Conservation (phyloP, 2,329 filamentous ascomycete species). For the Lecanosticta acicola region DNA sequence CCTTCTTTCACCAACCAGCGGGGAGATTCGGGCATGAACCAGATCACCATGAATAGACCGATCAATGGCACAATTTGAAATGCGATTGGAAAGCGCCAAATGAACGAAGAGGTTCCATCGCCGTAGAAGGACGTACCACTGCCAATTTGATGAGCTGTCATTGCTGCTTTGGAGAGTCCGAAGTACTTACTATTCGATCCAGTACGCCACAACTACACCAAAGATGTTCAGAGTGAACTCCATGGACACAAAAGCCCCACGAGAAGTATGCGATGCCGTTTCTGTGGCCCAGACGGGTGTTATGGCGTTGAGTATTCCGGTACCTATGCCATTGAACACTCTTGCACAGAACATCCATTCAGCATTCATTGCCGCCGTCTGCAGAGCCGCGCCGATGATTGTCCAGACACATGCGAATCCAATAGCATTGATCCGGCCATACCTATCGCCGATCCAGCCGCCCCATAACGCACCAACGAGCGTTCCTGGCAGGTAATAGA, state of each 20-base stretch:
- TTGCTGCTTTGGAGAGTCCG: not conserved
- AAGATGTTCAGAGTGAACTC: slow-evolving; percentile 71
- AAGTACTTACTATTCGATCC: slow-evolving; percentile 34
- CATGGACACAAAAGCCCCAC: slow-evolving; percentile 45
- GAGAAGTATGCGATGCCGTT: slow-evolving; percentile 60
- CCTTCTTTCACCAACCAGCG: slow-evolving; percentile 63
- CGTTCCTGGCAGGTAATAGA: slow-evolving; percentile 54
- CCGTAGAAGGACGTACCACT: not conserved
- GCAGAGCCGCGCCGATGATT: slow-evolving; percentile 53
- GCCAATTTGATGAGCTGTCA: not conserved
- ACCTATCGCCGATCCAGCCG: slow-evolving; percentile 58
- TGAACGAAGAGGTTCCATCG: not conserved
- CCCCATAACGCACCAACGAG: slow-evolving; percentile 59
- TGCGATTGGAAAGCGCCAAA: slow-evolving; percentile 54
- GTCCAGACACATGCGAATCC: slow-evolving; percentile 48
- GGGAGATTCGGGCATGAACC: slow-evolving; percentile 64
- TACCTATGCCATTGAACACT: slow-evolving; percentile 48
- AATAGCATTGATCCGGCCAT: slow-evolving; percentile 60
- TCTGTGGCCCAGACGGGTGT: slow-evolving; percentile 68
- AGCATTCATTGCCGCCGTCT: slow-evolving; percentile 60
- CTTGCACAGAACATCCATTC: slow-evolving; percentile 54
- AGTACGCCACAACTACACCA: slow-evolving; percentile 48
- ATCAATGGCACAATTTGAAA: slow-evolving; percentile 62
- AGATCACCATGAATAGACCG: slow-evolving; percentile 39
- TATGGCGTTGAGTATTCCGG: slow-evolving; percentile 64